Conservation (phyloP, 2,329 filamentous ascomycete species). For the Furcasterigmium furcatum region DNA sequence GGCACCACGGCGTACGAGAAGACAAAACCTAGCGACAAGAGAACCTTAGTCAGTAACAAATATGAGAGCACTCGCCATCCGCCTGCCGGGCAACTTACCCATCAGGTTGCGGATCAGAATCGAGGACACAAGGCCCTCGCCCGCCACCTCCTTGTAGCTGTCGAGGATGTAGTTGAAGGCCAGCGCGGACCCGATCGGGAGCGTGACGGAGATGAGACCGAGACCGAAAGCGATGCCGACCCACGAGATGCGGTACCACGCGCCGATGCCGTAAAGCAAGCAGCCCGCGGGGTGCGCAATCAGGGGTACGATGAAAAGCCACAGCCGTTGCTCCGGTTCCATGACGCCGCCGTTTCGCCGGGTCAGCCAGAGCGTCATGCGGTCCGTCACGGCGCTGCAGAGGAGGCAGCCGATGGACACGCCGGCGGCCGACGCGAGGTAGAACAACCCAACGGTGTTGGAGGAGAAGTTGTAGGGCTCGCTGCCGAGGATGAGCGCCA, state of each 20-base stretch:
- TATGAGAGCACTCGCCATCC: too few species aligned
- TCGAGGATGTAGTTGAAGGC: constrained; percentile 19
- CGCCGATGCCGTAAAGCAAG: constrained; percentile 17
- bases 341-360: constrained; percentile 17
- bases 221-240: constrained; percentile 17
- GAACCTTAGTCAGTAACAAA: too few species aligned
- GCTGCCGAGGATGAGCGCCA: constrained; percentile 16
- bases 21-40: too few species aligned
- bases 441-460: constrained; percentile 15
- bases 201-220: constrained; percentile 14
- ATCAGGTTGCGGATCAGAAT: constrained; percentile 19
- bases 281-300: constrained; percentile 17
- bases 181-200: constrained; percentile 16
- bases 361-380: constrained; percentile 13
- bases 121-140: constrained; percentile 15
- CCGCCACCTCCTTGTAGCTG: constrained; percentile 19
- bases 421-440: constrained; percentile 15
- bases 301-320: constrained; percentile 14
- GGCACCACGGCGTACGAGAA: too few species aligned
- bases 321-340: constrained; percentile 20
- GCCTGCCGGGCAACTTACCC: too few species aligned
- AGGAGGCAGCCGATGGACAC: constrained; percentile 17
- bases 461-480: constrained; percentile 18
- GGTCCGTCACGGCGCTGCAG: constrained; percentile 17
- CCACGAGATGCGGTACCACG: constrained; percentile 18